Conservation (phyloP, 306 rosid genomes). For the Corylus americana region DNA sequence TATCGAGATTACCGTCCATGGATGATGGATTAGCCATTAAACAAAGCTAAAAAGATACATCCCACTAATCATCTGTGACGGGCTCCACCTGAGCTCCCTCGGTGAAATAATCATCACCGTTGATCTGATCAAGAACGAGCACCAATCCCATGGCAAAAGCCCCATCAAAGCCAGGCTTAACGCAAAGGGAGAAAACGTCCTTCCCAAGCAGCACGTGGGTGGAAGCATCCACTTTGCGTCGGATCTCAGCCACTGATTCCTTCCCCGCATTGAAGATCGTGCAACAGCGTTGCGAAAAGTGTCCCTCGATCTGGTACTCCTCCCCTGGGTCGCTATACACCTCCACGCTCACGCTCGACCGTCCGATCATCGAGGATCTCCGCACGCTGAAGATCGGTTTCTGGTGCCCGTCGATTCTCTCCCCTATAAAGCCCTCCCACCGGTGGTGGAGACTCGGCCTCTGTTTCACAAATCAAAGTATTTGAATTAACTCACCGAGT, state of each 20-base stretch:
- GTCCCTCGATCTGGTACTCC: slow-evolving; percentile 82
- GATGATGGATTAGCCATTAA: no score
- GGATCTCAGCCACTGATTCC: slow-evolving; percentile 76
- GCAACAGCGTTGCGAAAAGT: slow-evolving; percentile 63
- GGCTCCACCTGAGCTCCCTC: slow-evolving; percentile 41
- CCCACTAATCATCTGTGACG: slow-evolving; percentile 33
- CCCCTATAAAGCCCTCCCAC: slow-evolving; percentile 92
- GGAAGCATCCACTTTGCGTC: slow-evolving; percentile 81
- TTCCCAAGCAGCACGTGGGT: slow-evolving; percentile 83
- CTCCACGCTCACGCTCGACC: slow-evolving; percentile 71
- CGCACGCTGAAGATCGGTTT: slow-evolving; percentile 76
- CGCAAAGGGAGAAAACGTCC: slow-evolving; percentile 75
- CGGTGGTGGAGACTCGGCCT: slow-evolving; percentile 89
- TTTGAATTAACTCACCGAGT: slow-evolving; percentile 16
- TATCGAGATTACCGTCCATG: no score
- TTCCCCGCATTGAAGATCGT: slow-evolving; percentile 44
- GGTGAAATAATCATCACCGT: slow-evolving; percentile 47
- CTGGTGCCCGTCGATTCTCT: slow-evolving; percentile 62
- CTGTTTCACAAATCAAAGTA: slow-evolving; percentile 34
- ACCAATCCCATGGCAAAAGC: slow-evolving; percentile 91
- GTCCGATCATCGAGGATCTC: slow-evolving; percentile 84
- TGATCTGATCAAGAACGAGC: slow-evolving; percentile 78
- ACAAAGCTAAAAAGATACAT: neutral
- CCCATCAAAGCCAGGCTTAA: slow-evolving; percentile 81
- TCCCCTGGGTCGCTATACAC: slow-evolving; percentile 43